Conservation (phyloP, 306 rosid species). For the Prunus fruticosa region DNA sequence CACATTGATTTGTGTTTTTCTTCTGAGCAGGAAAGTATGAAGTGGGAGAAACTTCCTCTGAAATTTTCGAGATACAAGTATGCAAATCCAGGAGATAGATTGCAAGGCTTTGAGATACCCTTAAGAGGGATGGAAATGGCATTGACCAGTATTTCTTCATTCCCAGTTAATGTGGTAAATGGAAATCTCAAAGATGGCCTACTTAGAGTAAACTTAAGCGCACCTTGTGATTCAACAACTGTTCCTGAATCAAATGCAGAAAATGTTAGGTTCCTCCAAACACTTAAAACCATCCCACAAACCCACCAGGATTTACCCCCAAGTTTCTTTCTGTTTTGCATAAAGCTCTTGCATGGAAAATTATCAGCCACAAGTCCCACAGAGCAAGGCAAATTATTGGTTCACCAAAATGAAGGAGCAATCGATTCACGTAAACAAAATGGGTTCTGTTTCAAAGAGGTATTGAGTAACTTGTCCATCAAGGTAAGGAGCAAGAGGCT, state of each 20-base stretch:
- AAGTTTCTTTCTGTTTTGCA: constrained; percentile 60
- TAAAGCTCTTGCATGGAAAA: constrained; percentile 39
- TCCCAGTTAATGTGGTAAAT: constrained; percentile 32
- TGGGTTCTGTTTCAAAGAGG: background rate
- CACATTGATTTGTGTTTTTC: background rate
- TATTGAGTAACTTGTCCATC: constrained; percentile 17
- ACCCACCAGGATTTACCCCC: constrained; percentile 40
- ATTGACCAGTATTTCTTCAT: constrained; percentile 33
- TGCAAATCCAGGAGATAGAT: constrained; percentile 25
- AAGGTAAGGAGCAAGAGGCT: constrained; percentile 24
- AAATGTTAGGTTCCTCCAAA: constrained; percentile 34
- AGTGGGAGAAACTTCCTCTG: constrained; percentile 56
- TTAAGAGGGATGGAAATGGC: constrained; percentile 66
- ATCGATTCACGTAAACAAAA: constrained; percentile 2
- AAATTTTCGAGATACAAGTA: constrained; percentile 13
- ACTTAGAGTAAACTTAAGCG: constrained; percentile 19
- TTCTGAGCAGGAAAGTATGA: constrained; percentile 45
- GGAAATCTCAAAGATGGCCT: constrained; percentile 40
- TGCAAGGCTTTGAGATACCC: constrained; percentile 37
- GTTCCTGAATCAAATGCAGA: constrained; percentile 44
- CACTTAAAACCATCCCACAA: constrained; percentile 45
- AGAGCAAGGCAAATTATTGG: background rate
- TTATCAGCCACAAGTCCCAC: constrained; percentile 1
- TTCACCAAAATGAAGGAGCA: background rate
- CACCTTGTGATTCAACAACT: constrained; percentile 32